A percentile compares a stretch with the other conserved stretches of the same genome.
phyloP scores from a whole-genome alignment of 2,329 filamentous ascomycete genomes.

The Verticillium albo-atrum region DNA sequence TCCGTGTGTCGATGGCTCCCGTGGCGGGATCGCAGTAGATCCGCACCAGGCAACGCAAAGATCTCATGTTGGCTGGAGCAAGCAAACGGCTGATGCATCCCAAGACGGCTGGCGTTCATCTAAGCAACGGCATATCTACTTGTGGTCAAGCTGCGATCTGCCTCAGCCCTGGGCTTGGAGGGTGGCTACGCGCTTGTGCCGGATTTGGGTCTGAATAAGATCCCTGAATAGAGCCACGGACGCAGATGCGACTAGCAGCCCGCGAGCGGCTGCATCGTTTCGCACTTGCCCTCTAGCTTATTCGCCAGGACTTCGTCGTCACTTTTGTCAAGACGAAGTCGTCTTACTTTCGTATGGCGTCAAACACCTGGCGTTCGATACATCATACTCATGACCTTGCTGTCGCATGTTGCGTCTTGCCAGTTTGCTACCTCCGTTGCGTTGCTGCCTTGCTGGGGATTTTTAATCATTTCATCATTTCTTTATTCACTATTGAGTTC shows the following conservation, averaged over 20 bases:
- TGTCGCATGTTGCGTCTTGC: too few relatives aligned
- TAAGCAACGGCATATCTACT: background rate
- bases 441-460: background rate
- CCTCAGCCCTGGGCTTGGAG: background rate
- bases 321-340: background rate
- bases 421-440: background rate
- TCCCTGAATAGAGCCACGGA: background rate
- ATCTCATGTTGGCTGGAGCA: background rate
- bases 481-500: background rate
- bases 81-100: background rate
- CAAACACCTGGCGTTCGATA: background rate
- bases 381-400: background rate
- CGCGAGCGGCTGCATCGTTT: constrained; percentile 17
- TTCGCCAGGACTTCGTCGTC: background rate
- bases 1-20: background rate
- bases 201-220: background rate
- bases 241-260: constrained; percentile 17
- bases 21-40: constrained; percentile 3
- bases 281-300: constrained; percentile 13
- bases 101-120: background rate
- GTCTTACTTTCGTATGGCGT: background rate
- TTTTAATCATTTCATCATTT: background rate
- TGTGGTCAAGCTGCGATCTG: background rate
- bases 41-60: background rate
- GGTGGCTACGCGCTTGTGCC: background rate